Conservation (phyloP, 1,284 basidiomycete species). For the Cutaneotrichosporon dermatis region DNA sequence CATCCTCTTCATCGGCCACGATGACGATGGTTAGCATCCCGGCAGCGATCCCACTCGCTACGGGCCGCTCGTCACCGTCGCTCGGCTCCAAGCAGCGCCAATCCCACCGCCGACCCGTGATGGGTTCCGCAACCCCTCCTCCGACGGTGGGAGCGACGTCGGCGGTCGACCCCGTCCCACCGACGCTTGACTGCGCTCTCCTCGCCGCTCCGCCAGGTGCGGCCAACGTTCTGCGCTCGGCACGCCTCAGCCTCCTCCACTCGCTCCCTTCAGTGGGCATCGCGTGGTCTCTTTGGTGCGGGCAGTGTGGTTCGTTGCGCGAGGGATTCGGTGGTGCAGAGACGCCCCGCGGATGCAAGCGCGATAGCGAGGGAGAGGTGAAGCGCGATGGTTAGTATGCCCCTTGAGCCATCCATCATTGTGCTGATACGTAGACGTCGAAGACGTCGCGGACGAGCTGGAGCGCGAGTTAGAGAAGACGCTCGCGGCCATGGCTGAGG, state of each 20-base stretch:
- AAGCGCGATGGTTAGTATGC: conserved; percentile 1
- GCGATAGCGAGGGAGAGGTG: conserved; percentile 6
- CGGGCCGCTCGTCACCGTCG: conserved; percentile 7
- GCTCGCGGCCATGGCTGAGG: conserved; percentile 1
- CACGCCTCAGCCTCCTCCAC: conserved; percentile 15
- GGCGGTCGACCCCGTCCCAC: conserved; percentile 7
- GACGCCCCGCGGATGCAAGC: not conserved
- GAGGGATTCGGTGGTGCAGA: conserved; percentile 28
- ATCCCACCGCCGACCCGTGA: not conserved
- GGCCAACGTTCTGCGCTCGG: conserved; percentile 12
- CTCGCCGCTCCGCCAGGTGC: conserved; percentile 3
- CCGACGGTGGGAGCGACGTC: not conserved
- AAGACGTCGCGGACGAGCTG: conserved; percentile 9
- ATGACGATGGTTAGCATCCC: conserved; percentile 14
- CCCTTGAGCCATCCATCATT: not conserved
- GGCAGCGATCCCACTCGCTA: conserved; percentile 6
- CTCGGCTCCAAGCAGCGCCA: not conserved
- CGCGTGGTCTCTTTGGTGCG: conserved; percentile 36
- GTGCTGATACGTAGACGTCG: not conserved
- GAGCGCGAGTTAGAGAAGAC: conserved; percentile 10
- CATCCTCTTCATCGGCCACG: conserved; percentile 3
- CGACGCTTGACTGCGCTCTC: conserved; percentile 12
- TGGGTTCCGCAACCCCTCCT: not conserved
- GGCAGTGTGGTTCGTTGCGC: conserved; percentile 23
- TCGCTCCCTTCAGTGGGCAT: conserved; percentile 19